A percentile compares a stretch with the other conserved stretches of the same genome.
These are phyloP conservation scores for Nepenthes alata DNA, from an alignment of 179 eudicot genomes.

Conservation along the genomic window DNA sequence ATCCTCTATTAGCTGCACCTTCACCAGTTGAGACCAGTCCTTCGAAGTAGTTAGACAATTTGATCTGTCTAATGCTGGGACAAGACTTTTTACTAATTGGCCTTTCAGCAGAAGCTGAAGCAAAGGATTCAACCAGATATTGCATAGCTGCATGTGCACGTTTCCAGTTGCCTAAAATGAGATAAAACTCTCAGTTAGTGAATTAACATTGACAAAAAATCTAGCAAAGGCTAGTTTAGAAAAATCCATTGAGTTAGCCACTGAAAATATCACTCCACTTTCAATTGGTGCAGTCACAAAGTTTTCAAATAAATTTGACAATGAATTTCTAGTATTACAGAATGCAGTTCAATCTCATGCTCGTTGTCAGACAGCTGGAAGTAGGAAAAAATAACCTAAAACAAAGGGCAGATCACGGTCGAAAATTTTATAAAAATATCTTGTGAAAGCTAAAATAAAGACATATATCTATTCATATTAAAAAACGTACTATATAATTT, in stretches of 20 bases:
- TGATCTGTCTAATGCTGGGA: slow-evolving; percentile 28
- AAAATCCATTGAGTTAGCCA: background rate
- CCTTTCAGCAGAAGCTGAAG: slow-evolving; percentile 23
- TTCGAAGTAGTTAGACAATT: slow-evolving; percentile 64
- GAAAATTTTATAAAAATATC: too few species aligned
- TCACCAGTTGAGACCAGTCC: slow-evolving; percentile 31
- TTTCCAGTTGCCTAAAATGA: slow-evolving; percentile 69
- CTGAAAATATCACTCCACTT: too few species aligned
- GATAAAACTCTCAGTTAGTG: slow-evolving; percentile 3
- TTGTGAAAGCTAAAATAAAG: too few species aligned
- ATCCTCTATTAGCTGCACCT: slow-evolving; percentile 21
- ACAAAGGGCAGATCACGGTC: too few species aligned
- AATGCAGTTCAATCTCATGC: too few species aligned
- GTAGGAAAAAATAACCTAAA: too few species aligned
- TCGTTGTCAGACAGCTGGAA: too few species aligned
- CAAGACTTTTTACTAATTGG: slow-evolving; percentile 14
- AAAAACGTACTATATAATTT: too few species aligned
- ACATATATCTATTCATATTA: too few species aligned
- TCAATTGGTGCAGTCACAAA: too few species aligned
- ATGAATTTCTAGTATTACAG: too few species aligned
- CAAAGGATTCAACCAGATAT: slow-evolving; percentile 43
- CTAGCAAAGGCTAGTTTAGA: background rate
- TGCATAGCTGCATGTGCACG: slow-evolving; percentile 61
- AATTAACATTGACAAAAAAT: slow-evolving; percentile 1
- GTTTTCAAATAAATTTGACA: too few species aligned